Evolutionary conservation across 75 land plant species (phyloP).

Genomic region (Pseudotsuga menziesii): DNA sequence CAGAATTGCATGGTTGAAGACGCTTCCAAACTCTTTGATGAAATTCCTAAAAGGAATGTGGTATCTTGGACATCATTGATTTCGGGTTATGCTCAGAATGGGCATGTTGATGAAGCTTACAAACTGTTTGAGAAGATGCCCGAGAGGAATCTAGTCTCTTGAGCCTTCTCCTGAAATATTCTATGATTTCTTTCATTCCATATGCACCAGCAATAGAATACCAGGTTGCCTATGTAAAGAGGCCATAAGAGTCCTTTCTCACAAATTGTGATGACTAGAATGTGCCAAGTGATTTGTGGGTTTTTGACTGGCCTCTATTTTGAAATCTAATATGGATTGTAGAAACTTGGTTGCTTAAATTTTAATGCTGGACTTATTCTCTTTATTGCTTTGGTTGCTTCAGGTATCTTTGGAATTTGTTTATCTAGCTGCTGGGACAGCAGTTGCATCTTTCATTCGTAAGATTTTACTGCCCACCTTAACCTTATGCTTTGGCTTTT

Average conservation of each 20-base stretch:
- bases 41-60: too few relatives aligned
- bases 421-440: constrained; percentile 24
- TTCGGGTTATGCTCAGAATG: too few relatives aligned
- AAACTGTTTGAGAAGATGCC: too few relatives aligned
- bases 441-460: constrained; percentile 56
- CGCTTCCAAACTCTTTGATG: too few relatives aligned
- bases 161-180: too few relatives aligned
- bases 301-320: background rate
- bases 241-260: background rate
- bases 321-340: too few relatives aligned
- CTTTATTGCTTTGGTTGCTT: background rate
- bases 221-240: background rate
- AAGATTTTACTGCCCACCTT: constrained; percentile 13
- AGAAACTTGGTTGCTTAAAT: background rate
- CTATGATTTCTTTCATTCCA: too few relatives aligned
- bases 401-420: constrained; percentile 34
- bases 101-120: too few relatives aligned
- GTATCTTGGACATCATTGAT: too few relatives aligned
- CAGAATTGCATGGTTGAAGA: too few relatives aligned
- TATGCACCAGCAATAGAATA: too few relatives aligned
- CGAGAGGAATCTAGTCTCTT: too few relatives aligned
- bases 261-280: background rate
- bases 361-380: background rate
- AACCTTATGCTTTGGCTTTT: background rate
- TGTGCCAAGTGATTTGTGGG: background rate